Evolutionary conservation across 345 rosid genomes (phyloP).

Genomic region (Rhizophora apiculata): DNA sequence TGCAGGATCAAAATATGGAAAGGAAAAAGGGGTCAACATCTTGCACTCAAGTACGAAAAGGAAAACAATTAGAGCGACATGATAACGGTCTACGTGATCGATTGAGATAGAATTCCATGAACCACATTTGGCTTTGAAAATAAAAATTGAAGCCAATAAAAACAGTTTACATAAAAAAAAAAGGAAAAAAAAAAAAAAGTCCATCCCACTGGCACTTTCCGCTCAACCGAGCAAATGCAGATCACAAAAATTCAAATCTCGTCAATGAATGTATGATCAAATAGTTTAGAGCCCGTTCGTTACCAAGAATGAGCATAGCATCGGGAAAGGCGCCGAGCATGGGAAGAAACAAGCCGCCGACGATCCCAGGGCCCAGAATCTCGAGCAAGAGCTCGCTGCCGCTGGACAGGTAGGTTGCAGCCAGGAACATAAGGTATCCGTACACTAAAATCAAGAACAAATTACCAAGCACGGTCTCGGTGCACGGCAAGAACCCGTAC

Average conservation of each 20-base stretch:
- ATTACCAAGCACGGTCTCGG: constrained; percentile 69
- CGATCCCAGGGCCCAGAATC: constrained; percentile 91
- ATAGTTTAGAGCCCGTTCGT: background rate
- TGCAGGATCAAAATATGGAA: background rate
- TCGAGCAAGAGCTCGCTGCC: constrained; percentile 92
- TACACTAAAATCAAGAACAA: constrained; percentile 69
- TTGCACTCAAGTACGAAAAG: too few relatives aligned
- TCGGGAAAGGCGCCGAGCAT: constrained; percentile 95
- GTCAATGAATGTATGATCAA: background rate
- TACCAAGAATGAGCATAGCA: constrained; percentile 95
- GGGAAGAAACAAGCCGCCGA: constrained; percentile 93
- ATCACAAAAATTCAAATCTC: background rate
- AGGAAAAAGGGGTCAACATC: background rate
- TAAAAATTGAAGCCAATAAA: too few relatives aligned
- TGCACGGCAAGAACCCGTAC: constrained; percentile 93
- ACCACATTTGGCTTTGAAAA: too few relatives aligned
- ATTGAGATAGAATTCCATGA: too few relatives aligned
- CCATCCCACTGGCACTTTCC: background rate
- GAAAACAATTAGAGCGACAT: too few relatives aligned
- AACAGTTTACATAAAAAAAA: background rate
- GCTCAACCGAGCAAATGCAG: background rate
- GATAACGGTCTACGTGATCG: too few relatives aligned
- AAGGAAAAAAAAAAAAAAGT: background rate
- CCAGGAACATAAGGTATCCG: constrained; percentile 72
- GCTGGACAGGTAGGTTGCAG: constrained; percentile 71